Percentiles rank a stretch among this genome's conserved stretches.
Conservation (phyloP, 495 filamentous ascomycete species). For the Rhizodiscina lignyota region DNA sequence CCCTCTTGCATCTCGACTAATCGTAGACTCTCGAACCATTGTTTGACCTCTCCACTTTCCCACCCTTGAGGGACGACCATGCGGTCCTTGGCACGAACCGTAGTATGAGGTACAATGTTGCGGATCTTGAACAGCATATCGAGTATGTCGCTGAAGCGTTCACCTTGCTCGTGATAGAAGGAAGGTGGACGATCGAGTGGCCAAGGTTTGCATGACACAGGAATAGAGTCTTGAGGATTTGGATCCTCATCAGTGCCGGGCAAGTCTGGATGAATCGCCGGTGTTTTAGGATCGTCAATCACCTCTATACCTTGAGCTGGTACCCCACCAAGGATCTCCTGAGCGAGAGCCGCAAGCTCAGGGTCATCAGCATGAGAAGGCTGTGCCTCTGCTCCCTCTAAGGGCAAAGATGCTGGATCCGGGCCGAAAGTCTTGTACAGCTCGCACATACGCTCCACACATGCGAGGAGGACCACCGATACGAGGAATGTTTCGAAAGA, state of each 20-base stretch:
- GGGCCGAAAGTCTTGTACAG: slow-evolving; percentile 58
- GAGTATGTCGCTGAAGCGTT: slow-evolving; percentile 53
- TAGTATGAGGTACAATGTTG: too few species aligned
- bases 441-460: slow-evolving; percentile 64
- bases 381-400: not conserved
- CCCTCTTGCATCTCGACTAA: too few species aligned
- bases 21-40: too few species aligned
- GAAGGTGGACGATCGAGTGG: slow-evolving; percentile 52
- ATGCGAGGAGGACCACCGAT: slow-evolving; percentile 53
- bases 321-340: not conserved
- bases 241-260: too few species aligned
- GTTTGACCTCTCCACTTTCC: too few species aligned
- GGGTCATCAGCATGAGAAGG: slow-evolving; percentile 24
- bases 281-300: slow-evolving; percentile 21
- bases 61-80: too few species aligned
- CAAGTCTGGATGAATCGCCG: too few species aligned
- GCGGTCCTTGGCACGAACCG: too few species aligned
- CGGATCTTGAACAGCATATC: slow-evolving; percentile 62
- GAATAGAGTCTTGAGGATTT: not conserved
- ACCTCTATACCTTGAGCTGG: not conserved
- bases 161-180: slow-evolving; percentile 51
- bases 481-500: slow-evolving; percentile 59
- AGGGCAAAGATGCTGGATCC: not conserved
- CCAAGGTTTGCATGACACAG: slow-evolving; percentile 29
- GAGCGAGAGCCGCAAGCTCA: not conserved